These are phyloP conservation scores for Benincasa hispida DNA, from an alignment of 306 rosid genomes.

Conservation along the genomic window DNA sequence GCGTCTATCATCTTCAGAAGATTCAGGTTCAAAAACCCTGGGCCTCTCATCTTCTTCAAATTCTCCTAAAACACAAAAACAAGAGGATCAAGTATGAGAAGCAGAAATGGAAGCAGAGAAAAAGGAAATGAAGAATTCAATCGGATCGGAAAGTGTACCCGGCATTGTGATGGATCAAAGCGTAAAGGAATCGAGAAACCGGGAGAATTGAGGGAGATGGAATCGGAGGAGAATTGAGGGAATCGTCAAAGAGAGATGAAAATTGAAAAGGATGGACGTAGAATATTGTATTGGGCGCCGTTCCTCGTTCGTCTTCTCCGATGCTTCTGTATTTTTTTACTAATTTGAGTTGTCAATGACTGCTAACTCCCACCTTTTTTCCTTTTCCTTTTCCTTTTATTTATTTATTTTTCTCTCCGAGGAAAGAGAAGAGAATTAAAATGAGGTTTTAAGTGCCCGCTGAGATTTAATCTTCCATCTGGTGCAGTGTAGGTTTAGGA, in stretches of 20 bases:
- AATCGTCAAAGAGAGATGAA: not conserved
- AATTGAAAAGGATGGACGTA: not conserved
- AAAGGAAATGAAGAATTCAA: not conserved
- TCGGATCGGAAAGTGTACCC: not conserved
- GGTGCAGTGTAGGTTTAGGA: too few relatives aligned
- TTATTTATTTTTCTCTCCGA: too few relatives aligned
- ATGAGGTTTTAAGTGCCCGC: too few relatives aligned
- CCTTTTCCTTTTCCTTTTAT: too few relatives aligned
- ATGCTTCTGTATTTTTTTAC: not conserved
- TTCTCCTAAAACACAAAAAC: slow-evolving; percentile 31
- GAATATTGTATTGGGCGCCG: too few relatives aligned
- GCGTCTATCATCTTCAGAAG: slow-evolving; percentile 80
- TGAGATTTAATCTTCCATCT: too few relatives aligned
- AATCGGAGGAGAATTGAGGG: not conserved
- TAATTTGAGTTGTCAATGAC: not conserved
- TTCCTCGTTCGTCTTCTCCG: not conserved
- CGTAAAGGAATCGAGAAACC: not conserved
- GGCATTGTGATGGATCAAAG: not conserved
- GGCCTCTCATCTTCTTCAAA: slow-evolving; percentile 48
- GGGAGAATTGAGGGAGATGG: not conserved
- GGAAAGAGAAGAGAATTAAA: too few relatives aligned
- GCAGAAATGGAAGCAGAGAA: not conserved
- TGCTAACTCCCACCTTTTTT: not conserved
- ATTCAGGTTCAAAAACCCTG: slow-evolving; percentile 43
- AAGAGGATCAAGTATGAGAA: not conserved